Percentiles rank a stretch among this genome's conserved stretches.
Evolutionary conservation across 495 filamentous ascomycete genomes (phyloP).

Genomic region (Margaritispora aquatica): DNA sequence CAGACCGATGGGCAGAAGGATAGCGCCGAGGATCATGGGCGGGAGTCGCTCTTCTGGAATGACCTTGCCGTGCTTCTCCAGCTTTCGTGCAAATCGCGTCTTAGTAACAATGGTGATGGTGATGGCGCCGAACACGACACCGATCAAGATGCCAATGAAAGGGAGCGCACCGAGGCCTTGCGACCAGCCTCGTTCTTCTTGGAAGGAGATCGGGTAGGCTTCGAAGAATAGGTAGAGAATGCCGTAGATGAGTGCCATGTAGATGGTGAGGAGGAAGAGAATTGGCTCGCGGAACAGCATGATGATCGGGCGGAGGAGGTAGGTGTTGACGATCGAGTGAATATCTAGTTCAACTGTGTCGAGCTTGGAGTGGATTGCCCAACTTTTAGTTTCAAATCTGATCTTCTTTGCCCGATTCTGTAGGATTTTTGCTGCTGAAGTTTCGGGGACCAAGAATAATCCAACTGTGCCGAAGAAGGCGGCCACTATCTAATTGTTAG

Average conservation of each 20-base stretch:
- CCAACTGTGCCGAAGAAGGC: constrained; percentile 31
- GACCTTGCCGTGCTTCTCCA: constrained; percentile 38
- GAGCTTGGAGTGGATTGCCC: constrained; percentile 17
- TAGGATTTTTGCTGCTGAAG: constrained; percentile 51
- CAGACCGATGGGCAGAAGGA: constrained; percentile 36
- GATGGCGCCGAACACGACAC: constrained; percentile 54
- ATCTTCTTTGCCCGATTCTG: constrained; percentile 50
- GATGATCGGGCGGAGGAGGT: constrained; percentile 13
- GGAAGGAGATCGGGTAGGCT: constrained; percentile 69
- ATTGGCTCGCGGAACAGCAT: constrained; percentile 67
- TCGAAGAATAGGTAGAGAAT: constrained; percentile 61
- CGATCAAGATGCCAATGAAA: constrained; percentile 67
- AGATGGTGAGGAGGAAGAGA: constrained; percentile 64
- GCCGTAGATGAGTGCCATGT: constrained; percentile 47
- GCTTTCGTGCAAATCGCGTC: constrained; percentile 45
- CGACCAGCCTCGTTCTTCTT: constrained; percentile 63
- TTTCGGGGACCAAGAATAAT: constrained; percentile 42
- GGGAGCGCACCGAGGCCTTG: constrained; percentile 68
- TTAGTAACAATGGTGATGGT: constrained; percentile 58
- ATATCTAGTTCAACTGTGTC: constrained; percentile 12
- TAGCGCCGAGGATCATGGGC: constrained; percentile 82
- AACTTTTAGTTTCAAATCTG: constrained; percentile 30
- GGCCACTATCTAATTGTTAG: constrained; percentile 18
- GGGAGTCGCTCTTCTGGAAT: constrained; percentile 73
- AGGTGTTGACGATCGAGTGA: constrained; percentile 13